A percentile compares a stretch with the other conserved stretches of the same genome.
phyloP scores from a whole-genome alignment of 805 yeast species.

The Brettanomyces custersianus region DNA sequence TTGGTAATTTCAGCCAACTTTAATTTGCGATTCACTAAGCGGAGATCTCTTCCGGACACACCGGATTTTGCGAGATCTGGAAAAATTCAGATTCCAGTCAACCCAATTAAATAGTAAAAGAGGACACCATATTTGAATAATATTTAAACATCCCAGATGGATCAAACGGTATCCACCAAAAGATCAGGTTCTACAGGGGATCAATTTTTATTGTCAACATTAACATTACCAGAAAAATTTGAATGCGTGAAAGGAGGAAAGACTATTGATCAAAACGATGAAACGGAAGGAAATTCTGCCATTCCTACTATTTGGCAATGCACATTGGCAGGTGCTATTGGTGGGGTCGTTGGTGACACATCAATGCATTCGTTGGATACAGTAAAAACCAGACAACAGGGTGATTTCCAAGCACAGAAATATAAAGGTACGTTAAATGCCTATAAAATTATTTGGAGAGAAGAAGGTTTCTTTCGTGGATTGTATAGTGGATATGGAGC shows the following conservation, averaged over 20 bases:
- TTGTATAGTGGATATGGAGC: slow-evolving; percentile 89
- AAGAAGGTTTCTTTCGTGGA: slow-evolving; percentile 83
- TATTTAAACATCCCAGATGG: too few species aligned
- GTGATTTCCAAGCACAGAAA: slow-evolving; percentile 61
- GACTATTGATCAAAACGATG: too few species aligned
- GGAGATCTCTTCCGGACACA: too few species aligned
- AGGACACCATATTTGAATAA: too few species aligned
- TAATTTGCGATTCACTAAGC: too few species aligned
- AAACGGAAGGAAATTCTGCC: neutral
- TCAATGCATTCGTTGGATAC: slow-evolving; percentile 95
- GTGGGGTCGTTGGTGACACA: slow-evolving; percentile 89
- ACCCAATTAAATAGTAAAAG: too few species aligned
- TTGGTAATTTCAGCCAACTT: too few species aligned
- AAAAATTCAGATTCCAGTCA: too few species aligned
- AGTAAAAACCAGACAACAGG: slow-evolving; percentile 95
- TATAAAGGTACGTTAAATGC: slow-evolving; percentile 73
- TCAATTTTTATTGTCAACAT: too few species aligned
- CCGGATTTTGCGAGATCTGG: too few species aligned
- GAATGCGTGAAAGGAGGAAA: neutral
- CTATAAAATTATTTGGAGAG: slow-evolving; percentile 59
- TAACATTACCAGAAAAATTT: slow-evolving; percentile 2
- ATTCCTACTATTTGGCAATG: slow-evolving; percentile 43
- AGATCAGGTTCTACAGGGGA: too few species aligned
- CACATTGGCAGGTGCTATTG: slow-evolving; percentile 86
- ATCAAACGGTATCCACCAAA: too few species aligned